Evolutionary conservation across 1,284 basidiomycete genomes (phyloP), one percentile per base, ranked within the genome.

Genomic region (Cystobasidiaceae sp.): DNA sequence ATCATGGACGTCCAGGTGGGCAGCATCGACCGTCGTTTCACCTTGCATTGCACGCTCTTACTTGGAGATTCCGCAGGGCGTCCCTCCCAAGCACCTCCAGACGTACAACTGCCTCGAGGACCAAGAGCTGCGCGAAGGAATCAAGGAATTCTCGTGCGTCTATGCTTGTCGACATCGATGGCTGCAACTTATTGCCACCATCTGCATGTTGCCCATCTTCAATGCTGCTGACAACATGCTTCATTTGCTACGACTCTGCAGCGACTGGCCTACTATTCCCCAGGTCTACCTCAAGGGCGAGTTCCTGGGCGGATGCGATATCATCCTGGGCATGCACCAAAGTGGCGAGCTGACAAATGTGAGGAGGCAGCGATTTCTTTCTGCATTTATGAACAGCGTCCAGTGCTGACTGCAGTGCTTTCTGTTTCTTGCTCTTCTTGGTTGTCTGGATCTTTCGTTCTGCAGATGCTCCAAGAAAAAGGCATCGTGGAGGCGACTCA

Each of bases 251-350:
- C 27, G 13, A 30, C 45, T 25, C 11, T 34, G 34, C 41, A 94
- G 91, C 49, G 90, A 93, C 74, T 98, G 94, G 94, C 94, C 94
- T 17, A 98, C 94, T 19, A 88, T 98, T 70, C 96, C 96, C 11
- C 94, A 98, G 77, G 79, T 98, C 8, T 98, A 96, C 75, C 82
- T 97, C 43, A 86, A 90, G 65, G 93, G 93, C 27, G 93, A 97
- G 76, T 98, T 98, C 74, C 82, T 97, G 30, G 94, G 94, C 50
- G 94, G 94, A 51, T 97, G 93, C 77, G 94, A 98, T 78, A 97
- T 97, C 73, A 80, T 97, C 58, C 78, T 97, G 30, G 85, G 85
- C 71, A 97, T 97, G 94, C 94, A 97, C 77, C 90, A 96, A 79
- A 89, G 86, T 4, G 94, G 94, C 63, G 93, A 97, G 78, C 82